A percentile compares a stretch with the other conserved stretches of the same genome.
Conservation (phyloP, 805 yeast species). For the Sugiyamaella smithiae region DNA sequence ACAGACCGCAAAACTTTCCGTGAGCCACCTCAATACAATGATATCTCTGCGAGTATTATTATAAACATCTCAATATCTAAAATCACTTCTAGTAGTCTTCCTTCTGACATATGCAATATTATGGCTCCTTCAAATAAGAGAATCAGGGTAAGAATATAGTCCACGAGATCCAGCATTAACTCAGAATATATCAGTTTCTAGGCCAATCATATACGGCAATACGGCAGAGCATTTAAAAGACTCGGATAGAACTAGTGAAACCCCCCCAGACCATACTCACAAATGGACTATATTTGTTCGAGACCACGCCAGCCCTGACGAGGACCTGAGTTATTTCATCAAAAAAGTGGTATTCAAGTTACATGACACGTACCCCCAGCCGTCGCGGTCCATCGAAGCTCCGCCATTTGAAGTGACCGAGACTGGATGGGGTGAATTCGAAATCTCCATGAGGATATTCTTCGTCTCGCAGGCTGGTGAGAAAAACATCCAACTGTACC, state of each 20-base stretch:
- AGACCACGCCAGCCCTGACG: conserved; percentile 55
- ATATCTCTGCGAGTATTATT: no score
- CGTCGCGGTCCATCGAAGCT: conserved; percentile 78
- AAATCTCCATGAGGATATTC: conserved; percentile 80
- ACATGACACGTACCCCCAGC: conserved; percentile 88
- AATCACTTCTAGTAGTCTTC: no score
- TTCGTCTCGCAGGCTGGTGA: conserved; percentile 77
- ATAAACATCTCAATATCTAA: no score
- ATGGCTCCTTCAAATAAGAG: conserved; percentile 1
- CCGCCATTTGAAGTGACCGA: conserved; percentile 97
- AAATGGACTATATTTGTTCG: conserved; percentile 89
- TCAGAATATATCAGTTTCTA: conserved; percentile 61
- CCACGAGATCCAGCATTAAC: no score
- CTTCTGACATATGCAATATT: no score
- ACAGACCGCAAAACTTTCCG: no score
- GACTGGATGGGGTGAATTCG: conserved; percentile 99
- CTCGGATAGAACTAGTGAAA: conserved; percentile 49
- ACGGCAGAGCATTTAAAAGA: conserved; percentile 65
- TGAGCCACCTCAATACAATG: no score
- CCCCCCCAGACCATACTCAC: conserved; percentile 91
- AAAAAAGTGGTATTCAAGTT: conserved; percentile 91
- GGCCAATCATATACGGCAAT: conserved; percentile 82
- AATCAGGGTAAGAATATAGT: background rate
- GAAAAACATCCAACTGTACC: conserved; percentile 80
- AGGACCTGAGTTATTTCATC: conserved; percentile 75